A percentile compares a stretch with the other conserved stretches of the same genome.
phyloP scores from a whole-genome alignment of 2,329 filamentous ascomycete species.

The Amesomyces nigricolor region DNA sequence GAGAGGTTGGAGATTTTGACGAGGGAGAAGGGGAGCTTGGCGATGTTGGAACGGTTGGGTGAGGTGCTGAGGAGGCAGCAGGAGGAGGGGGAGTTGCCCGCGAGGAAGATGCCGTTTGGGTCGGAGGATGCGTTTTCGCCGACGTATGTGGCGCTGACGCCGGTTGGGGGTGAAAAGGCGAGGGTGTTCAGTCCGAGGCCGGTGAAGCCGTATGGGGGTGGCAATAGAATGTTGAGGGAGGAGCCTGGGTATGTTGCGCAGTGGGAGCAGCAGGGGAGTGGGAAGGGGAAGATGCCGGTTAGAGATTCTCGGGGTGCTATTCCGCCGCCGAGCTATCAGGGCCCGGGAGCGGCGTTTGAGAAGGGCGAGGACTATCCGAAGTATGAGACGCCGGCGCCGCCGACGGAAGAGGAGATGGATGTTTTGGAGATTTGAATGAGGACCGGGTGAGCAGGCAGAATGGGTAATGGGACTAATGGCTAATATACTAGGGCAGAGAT shows the following conservation, averaged over 20 bases:
- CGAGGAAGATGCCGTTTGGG: slow-evolving; percentile 47
- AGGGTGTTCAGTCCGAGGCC: slow-evolving; percentile 35
- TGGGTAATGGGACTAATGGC: slow-evolving; percentile 11
- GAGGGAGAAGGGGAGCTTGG: slow-evolving; percentile 14
- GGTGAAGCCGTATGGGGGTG: slow-evolving; percentile 28
- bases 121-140: slow-evolving; percentile 44
- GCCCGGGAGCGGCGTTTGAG: slow-evolving; percentile 47
- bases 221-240: slow-evolving; percentile 25
- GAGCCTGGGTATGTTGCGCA: slow-evolving; percentile 17
- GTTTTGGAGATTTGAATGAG: slow-evolving; percentile 34
- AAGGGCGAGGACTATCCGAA: slow-evolving; percentile 41
- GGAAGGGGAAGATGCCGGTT: slow-evolving; percentile 4
- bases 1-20: slow-evolving; percentile 58
- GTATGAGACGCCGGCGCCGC: slow-evolving; percentile 35
- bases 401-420: slow-evolving; percentile 39
- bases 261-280: slow-evolving; percentile 2
- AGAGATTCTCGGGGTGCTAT: slow-evolving; percentile 1
- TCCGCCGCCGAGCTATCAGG: slow-evolving; percentile 42
- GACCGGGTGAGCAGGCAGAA: slow-evolving; percentile 8
- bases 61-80: slow-evolving; percentile 14
- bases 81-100: slow-evolving; percentile 41
- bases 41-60: neutral
- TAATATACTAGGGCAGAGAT: neutral
- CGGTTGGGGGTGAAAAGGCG: slow-evolving; percentile 22
- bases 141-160: slow-evolving; percentile 39